A percentile compares a stretch with the other conserved stretches of the same genome.
These are phyloP conservation scores for Candida germanica DNA, from an alignment of 805 yeast genomes.

Conservation along the genomic window DNA sequence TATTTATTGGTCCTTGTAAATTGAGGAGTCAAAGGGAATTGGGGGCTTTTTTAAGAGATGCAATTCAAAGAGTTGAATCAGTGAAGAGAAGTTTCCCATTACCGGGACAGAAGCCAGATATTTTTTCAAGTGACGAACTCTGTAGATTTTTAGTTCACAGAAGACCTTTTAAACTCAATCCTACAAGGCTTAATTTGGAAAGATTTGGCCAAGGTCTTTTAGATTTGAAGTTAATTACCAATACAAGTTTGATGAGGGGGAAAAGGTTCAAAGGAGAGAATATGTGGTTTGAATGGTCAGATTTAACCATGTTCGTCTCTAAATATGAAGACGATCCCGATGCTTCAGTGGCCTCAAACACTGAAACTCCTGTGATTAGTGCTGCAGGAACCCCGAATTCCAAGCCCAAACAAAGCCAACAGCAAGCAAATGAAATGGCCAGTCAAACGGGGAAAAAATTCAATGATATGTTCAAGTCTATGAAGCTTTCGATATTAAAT, in stretches of 20 bases:
- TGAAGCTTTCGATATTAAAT: conserved; percentile 29
- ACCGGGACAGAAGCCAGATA: conserved; percentile 39
- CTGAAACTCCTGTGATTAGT: background rate
- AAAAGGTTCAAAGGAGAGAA: conserved; percentile 39
- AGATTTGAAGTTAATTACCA: conserved; percentile 30
- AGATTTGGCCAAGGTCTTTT: conserved; percentile 39
- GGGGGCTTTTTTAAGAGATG: conserved; percentile 18
- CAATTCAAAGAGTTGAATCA: conserved; percentile 23
- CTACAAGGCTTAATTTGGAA: conserved; percentile 35
- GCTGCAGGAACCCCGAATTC: conserved; percentile 1
- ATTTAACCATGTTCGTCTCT: conserved; percentile 22
- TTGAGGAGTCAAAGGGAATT: conserved; percentile 19
- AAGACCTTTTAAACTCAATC: conserved; percentile 32
- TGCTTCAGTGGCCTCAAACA: background rate
- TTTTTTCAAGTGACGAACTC: conserved; percentile 38
- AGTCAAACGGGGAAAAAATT: conserved; percentile 25
- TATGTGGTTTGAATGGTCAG: conserved; percentile 46
- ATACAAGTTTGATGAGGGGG: conserved; percentile 30
- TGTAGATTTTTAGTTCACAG: conserved; percentile 20
- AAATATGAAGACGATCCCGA: conserved; percentile 8
- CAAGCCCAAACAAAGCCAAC: conserved; percentile 7
- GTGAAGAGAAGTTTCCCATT: conserved; percentile 33
- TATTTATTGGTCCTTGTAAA: conserved; percentile 25
- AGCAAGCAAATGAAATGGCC: conserved; percentile 21
- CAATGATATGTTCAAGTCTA: conserved; percentile 31